Conservation (phyloP, 805 yeast species). For the Scheffersomyces coipomensis region DNA sequence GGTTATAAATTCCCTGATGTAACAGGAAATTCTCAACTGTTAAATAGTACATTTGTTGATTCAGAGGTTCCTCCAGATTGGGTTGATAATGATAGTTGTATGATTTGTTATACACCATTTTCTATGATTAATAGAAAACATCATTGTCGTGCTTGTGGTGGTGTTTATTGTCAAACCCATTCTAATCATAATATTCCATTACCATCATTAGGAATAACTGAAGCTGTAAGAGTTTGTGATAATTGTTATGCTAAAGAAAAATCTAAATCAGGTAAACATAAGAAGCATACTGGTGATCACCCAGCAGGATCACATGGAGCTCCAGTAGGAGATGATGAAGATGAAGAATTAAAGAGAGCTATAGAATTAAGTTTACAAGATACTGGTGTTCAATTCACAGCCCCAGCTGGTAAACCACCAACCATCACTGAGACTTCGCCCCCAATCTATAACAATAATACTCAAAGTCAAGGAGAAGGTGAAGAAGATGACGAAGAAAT, state of each 20-base stretch:
- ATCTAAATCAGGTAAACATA: constrained; percentile 2
- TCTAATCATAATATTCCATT: constrained; percentile 71
- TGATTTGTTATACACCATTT: constrained; percentile 84
- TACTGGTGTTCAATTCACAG: constrained; percentile 16
- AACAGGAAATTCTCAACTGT: constrained; percentile 17
- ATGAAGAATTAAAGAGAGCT: constrained; percentile 75
- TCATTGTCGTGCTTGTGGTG: constrained; percentile 97
- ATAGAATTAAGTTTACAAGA: constrained; percentile 77
- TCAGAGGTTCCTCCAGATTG: constrained; percentile 95
- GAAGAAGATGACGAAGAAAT: constrained; percentile 80
- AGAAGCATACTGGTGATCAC: not conserved
- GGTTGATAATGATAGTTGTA: constrained; percentile 93
- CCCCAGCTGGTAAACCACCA: constrained; percentile 14
- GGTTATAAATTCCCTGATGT: constrained; percentile 66
- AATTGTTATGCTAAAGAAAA: constrained; percentile 53
- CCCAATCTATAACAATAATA: no score
- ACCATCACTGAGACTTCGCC: constrained; percentile 15
- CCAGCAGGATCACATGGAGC: not conserved
- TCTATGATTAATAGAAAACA: constrained; percentile 86
- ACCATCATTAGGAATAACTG: constrained; percentile 81
- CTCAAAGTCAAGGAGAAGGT: constrained; percentile 15
- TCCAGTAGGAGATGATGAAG: constrained; percentile 46
- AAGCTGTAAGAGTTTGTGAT: constrained; percentile 92
- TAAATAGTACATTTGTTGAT: constrained; percentile 62
- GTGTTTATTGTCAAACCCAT: constrained; percentile 84